Percentiles rank a stretch among this genome's conserved stretches.
Evolutionary conservation across 192 early-diverging fungal genomes (phyloP).

Genomic region (Chytriomyces sp.): DNA sequence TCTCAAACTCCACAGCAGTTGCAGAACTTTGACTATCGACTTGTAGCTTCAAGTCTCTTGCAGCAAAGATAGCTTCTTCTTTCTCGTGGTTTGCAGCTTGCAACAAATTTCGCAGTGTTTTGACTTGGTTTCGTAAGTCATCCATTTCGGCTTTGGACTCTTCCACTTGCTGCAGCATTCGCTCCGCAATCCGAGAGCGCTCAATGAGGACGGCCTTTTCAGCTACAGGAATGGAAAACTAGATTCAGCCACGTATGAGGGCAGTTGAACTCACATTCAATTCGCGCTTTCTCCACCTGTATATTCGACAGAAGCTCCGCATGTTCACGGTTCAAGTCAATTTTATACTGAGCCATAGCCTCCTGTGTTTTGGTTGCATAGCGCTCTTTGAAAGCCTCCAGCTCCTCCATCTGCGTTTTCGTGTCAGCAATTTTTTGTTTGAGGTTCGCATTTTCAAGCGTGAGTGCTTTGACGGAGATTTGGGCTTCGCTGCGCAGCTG

Average conservation of each 20-base stretch:
- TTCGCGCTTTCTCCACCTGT: slow-evolving; percentile 43
- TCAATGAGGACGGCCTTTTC: slow-evolving; percentile 40
- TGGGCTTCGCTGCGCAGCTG: slow-evolving; percentile 45
- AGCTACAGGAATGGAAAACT: slow-evolving; percentile 3
- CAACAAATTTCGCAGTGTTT: slow-evolving; percentile 18
- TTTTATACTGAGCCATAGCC: slow-evolving; percentile 51
- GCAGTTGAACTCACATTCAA: slow-evolving; percentile 34
- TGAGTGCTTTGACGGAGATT: slow-evolving; percentile 32
- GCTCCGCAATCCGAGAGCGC: slow-evolving; percentile 25
- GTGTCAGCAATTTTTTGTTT: slow-evolving; percentile 38
- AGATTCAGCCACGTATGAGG: not conserved
- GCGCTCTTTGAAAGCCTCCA: slow-evolving; percentile 42
- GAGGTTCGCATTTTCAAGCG: slow-evolving; percentile 38
- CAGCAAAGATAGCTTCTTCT: slow-evolving; percentile 36
- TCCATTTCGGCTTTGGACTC: slow-evolving; percentile 23
- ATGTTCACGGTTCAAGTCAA: slow-evolving; percentile 47
- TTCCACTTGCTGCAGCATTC: slow-evolving; percentile 13
- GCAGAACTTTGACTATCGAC: slow-evolving; percentile 28
- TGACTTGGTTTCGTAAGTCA: slow-evolving; percentile 18
- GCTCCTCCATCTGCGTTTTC: slow-evolving; percentile 25
- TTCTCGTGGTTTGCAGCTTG: slow-evolving; percentile 21
- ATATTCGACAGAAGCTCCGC: slow-evolving; percentile 28
- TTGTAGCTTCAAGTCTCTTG: slow-evolving; percentile 45
- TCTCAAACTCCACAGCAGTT: slow-evolving; percentile 55
- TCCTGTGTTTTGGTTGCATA: slow-evolving; percentile 50